Evolutionary conservation across 1,139 yeast genomes (phyloP), one percentile per base, ranked within the genome.

Genomic region (Kodamaea ohmeri): DNA sequence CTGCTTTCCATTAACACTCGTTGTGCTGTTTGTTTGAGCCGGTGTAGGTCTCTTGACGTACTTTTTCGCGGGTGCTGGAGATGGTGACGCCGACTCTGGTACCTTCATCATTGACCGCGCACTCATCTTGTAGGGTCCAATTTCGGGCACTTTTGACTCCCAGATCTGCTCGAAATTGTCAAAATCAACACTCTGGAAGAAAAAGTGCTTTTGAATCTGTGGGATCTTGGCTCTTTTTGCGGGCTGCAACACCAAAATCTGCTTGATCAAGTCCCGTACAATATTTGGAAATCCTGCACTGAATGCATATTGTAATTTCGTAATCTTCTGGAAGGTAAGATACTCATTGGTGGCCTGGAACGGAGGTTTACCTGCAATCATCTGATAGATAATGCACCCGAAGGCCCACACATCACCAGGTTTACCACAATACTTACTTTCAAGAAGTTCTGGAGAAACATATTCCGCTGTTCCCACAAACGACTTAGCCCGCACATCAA

Each of bases 401-500:
- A 83, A 61, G 0, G 94, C 92, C 95, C 95, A 85, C 21, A 82
- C 62, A 60, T 89, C 95, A 34, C 89, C 80, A 18, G 83, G 83
- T 50, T 76, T 80, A 11, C 87, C 85, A 55, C 89, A 82, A 47
- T 79, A 77, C 51, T 84, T 84, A 50, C 68, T 73, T 40, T 80
- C 78, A 36, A 85, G 61, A 25, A 85, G 58, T 52, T 85, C 95
- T 0, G 94, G 94, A 0, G 89, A 80, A 2, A 84, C 92, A 46
- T 78, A 78, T 45, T 78, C 83, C 0, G 96, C 96, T 2, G 99
- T 92, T 0, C 95, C 94, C 4, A 84, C 95, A 61, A 84, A 84
- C 0, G 90, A 83, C 12, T 83, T 79, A 3, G 78, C 80, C 47
- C 78, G 51, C 6, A 73, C 76, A 47, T 72, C 78, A 12, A 67